These are phyloP conservation scores for Cylindrotheca fusiformis DNA, from an alignment of 108 stramenopile genomes.

Conservation along the genomic window DNA sequence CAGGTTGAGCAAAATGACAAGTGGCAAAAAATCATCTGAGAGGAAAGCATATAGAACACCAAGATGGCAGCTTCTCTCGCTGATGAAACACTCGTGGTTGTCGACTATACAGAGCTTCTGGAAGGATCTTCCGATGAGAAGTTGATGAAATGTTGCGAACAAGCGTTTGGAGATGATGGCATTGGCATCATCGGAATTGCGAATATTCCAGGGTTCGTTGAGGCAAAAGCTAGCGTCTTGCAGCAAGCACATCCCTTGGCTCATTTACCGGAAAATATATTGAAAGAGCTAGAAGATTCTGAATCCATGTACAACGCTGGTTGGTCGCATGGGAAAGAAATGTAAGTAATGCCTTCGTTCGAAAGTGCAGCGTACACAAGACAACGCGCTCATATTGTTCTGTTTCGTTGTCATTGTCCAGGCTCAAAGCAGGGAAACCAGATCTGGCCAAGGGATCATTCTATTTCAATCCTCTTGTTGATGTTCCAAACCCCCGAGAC, in stretches of 20 bases:
- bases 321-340: constrained; percentile 92
- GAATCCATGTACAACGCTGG: constrained; percentile 86
- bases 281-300: constrained; percentile 69
- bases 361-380: too few relatives aligned
- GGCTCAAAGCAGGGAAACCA: constrained; percentile 69
- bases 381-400: too few relatives aligned
- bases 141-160: constrained; percentile 34
- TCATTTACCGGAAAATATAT: constrained; percentile 47
- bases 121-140: constrained; percentile 14
- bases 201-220: constrained; percentile 76
- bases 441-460: constrained; percentile 87
- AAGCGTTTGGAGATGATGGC: constrained; percentile 46
- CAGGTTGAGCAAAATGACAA: too few relatives aligned
- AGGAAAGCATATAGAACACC: too few relatives aligned
- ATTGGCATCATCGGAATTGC: constrained; percentile 77
- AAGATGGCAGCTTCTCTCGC: too few relatives aligned
- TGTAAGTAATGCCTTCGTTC: not conserved
- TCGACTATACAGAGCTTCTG: constrained; percentile 46
- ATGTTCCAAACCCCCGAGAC: constrained; percentile 72
- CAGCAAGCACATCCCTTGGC: constrained; percentile 73
- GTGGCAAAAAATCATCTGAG: too few relatives aligned
- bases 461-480: constrained; percentile 84
- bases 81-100: constrained; percentile 39
- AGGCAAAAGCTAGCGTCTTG: constrained; percentile 65
- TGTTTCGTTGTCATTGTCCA: too few relatives aligned